Evolutionary conservation across 1,284 basidiomycete species (phyloP).

Genomic region (Leccinum pallidistipes): DNA sequence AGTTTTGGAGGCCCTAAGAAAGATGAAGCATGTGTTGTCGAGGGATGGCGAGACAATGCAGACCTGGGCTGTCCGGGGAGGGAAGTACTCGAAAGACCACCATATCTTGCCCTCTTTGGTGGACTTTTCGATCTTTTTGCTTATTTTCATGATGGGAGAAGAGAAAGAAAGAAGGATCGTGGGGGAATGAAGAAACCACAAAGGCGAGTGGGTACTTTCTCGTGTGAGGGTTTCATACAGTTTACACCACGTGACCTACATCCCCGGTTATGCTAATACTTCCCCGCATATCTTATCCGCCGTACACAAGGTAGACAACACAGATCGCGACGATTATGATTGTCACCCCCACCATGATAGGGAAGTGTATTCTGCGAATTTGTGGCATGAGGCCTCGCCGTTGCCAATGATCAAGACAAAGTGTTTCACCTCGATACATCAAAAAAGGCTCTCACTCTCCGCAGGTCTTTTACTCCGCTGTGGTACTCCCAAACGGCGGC

Average conservation of each 20-base stretch:
- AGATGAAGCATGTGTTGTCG: background rate
- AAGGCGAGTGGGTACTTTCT: slow-evolving; percentile 28
- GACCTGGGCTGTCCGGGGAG: slow-evolving; percentile 92
- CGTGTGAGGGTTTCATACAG: slow-evolving; percentile 17
- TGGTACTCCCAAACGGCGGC: slow-evolving; percentile 67
- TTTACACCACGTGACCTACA: slow-evolving; percentile 23
- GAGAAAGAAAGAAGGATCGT: slow-evolving; percentile 17
- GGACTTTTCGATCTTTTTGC: slow-evolving; percentile 84
- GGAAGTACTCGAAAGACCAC: slow-evolving; percentile 98
- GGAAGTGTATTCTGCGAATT: slow-evolving; percentile 47
- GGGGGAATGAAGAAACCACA: slow-evolving; percentile 13
- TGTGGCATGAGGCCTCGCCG: slow-evolving; percentile 11
- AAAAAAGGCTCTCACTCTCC: slow-evolving; percentile 58
- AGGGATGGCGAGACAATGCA: slow-evolving; percentile 14
- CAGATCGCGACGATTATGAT: slow-evolving; percentile 52
- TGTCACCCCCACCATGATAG: slow-evolving; percentile 50
- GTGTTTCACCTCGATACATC: slow-evolving; percentile 54
- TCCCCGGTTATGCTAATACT: background rate
- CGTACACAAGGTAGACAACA: slow-evolving; percentile 44
- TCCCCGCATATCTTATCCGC: slow-evolving; percentile 7
- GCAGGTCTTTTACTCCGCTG: slow-evolving; percentile 54
- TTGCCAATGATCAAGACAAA: slow-evolving; percentile 1
- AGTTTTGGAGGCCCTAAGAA: slow-evolving; percentile 84
- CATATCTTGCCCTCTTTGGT: slow-evolving; percentile 81
- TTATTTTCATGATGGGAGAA: slow-evolving; percentile 75